Conservation (phyloP, 257 asterid species). For the Plantago major region DNA sequence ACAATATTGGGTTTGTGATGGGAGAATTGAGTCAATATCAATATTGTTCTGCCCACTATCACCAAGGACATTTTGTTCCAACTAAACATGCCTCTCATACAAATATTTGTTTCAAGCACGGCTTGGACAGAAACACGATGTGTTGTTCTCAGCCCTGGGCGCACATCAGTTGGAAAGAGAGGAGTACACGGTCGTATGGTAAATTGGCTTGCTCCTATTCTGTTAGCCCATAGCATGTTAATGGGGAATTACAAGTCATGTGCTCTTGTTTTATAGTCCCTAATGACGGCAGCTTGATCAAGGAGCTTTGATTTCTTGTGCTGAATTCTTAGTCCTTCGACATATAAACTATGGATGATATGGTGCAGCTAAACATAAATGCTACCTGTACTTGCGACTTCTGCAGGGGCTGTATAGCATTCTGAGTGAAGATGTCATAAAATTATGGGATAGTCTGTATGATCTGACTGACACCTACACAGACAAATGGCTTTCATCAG, state of each 20-base stretch:
- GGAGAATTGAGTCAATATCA: no score
- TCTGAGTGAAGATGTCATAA: slow-evolving; percentile 52
- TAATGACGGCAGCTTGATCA: slow-evolving; percentile 10
- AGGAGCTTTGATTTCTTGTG: neutral
- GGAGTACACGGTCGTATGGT: neutral
- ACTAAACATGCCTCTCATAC: no score
- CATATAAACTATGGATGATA: neutral
- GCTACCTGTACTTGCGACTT: slow-evolving; percentile 5
- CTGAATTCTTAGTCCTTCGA: neutral
- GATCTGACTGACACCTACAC: slow-evolving; percentile 71
- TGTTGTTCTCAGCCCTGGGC: no score
- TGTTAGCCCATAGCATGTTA: no score
- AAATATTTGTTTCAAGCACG: no score
- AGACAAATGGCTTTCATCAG: slow-evolving; percentile 89
- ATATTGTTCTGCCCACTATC: no score
- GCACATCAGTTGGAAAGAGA: neutral
- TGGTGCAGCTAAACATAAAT: neutral
- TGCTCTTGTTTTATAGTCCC: slow-evolving; percentile 6
- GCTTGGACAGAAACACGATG: no score
- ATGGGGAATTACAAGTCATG: neutral
- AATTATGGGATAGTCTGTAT: slow-evolving; percentile 63
- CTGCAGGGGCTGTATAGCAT: slow-evolving; percentile 66
- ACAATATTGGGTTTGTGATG: no score
- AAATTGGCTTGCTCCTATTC: neutral
- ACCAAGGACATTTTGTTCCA: no score